These are phyloP conservation scores for Aspergillus haitiensis DNA, from an alignment of 495 filamentous ascomycete species.

Conservation along the genomic window DNA sequence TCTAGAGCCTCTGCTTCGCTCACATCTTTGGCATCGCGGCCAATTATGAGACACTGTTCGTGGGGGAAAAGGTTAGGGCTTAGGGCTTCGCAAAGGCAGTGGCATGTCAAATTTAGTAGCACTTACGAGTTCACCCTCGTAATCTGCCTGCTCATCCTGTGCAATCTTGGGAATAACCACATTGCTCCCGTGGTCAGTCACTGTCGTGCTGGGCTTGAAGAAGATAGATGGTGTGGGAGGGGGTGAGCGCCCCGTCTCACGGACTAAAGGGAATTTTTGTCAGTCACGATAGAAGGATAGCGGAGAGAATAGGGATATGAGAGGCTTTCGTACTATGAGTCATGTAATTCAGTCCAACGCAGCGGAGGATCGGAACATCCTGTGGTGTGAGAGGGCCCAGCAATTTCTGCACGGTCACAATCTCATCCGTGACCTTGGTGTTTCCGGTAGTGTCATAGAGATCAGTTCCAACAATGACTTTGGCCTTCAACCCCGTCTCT, in stretches of 20 bases:
- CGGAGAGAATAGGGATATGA: neutral
- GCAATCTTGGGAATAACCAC: slow-evolving; percentile 50
- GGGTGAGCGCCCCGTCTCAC: slow-evolving; percentile 48
- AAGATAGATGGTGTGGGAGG: slow-evolving; percentile 53
- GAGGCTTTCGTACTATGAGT: slow-evolving; percentile 33
- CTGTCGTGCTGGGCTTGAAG: slow-evolving; percentile 49
- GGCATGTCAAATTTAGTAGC: neutral
- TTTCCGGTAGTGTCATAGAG: slow-evolving; percentile 35
- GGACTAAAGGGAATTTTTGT: slow-evolving; percentile 34
- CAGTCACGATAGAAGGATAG: neutral
- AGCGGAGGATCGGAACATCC: slow-evolving; percentile 41
- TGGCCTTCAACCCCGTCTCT: slow-evolving; percentile 38
- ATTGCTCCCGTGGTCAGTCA: slow-evolving; percentile 41
- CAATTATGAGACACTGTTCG: slow-evolving; percentile 37
- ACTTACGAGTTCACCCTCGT: slow-evolving; percentile 53
- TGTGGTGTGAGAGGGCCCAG: slow-evolving; percentile 36
- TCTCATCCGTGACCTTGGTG: slow-evolving; percentile 36
- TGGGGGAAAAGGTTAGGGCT: neutral
- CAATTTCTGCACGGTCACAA: slow-evolving; percentile 37
- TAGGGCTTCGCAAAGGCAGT: too few relatives aligned
- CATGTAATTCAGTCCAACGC: slow-evolving; percentile 43
- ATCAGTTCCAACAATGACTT: slow-evolving; percentile 38
- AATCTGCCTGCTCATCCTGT: slow-evolving; percentile 51
- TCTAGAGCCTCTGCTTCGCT: slow-evolving; percentile 38
- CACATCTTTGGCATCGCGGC: slow-evolving; percentile 48